Evolutionary conservation across 768 basidiomycete species (phyloP).

Genomic region (Plicaturopsis crispa): DNA sequence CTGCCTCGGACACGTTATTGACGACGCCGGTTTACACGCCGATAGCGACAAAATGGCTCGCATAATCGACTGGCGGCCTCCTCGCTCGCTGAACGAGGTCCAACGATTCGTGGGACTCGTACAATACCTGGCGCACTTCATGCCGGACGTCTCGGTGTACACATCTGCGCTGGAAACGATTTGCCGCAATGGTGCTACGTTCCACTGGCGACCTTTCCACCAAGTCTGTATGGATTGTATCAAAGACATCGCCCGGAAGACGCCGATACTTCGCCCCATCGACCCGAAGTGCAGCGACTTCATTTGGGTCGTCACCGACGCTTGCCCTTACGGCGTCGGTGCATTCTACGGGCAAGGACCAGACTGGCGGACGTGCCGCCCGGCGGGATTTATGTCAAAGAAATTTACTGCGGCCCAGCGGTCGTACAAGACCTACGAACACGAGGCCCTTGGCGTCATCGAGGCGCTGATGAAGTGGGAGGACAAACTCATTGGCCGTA

Average conservation of each 20-base stretch:
- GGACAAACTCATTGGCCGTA: constrained; percentile 19
- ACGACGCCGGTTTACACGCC: constrained; percentile 27
- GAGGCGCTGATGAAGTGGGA: constrained; percentile 21
- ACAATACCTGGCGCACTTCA: constrained; percentile 27
- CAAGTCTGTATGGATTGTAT: constrained; percentile 13
- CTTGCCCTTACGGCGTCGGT: constrained; percentile 7
- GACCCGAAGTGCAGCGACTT: neutral
- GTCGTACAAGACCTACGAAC: constrained; percentile 15
- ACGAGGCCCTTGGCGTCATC: constrained; percentile 9
- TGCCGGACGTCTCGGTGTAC: constrained; percentile 26
- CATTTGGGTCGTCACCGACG: constrained; percentile 7
- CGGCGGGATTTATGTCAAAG: constrained; percentile 13
- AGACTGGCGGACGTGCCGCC: constrained; percentile 8
- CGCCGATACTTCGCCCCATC: neutral
- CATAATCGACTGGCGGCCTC: constrained; percentile 26
- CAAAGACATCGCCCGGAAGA: constrained; percentile 6
- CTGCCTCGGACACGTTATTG: constrained; percentile 32
- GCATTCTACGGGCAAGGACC: constrained; percentile 12
- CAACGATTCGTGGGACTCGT: constrained; percentile 32
- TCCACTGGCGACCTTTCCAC: constrained; percentile 19
- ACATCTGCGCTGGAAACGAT: constrained; percentile 23
- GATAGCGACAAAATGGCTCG: constrained; percentile 26
- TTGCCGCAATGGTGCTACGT: constrained; percentile 17
- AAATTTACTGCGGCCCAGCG: constrained; percentile 14
- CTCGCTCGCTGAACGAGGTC: constrained; percentile 24